Evolutionary conservation across 768 basidiomycete genomes (phyloP).

Genomic region (Boletus vinaceobasis): DNA sequence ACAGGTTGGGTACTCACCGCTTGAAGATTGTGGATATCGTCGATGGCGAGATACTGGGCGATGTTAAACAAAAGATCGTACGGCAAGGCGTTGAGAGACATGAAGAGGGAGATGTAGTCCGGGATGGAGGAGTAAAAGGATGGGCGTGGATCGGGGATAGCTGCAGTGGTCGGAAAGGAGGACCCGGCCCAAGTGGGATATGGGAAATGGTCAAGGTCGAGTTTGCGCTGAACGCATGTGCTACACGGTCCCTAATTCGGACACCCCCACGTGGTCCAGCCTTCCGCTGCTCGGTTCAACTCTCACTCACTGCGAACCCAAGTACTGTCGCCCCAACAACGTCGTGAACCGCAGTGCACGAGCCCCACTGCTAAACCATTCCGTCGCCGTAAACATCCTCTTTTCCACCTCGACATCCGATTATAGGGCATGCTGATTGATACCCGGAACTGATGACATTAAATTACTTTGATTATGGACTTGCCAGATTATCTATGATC

Average conservation of each 20-base stretch:
- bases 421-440: not conserved
- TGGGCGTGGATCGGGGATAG: constrained; percentile 4
- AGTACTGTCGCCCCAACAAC: not conserved
- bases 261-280: not conserved
- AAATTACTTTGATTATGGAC: not conserved
- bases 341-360: not conserved
- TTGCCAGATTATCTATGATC: not conserved
- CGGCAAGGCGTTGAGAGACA: constrained; percentile 47
- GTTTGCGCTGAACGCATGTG: constrained; percentile 4
- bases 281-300: not conserved
- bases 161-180: not conserved
- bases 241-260: constrained; percentile 13
- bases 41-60: constrained; percentile 56
- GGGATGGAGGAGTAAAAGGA: not conserved
- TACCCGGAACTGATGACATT: not conserved
- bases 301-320: too few species aligned
- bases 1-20: constrained; percentile 42
- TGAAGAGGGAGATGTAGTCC: constrained; percentile 1
- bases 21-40: constrained; percentile 60
- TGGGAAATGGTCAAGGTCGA: constrained; percentile 7
- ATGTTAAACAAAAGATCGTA: constrained; percentile 73
- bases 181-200: constrained; percentile 15
- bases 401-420: not conserved
- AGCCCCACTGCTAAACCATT: not conserved
- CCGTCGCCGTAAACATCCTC: not conserved